Conservation (phyloP, 2,329 filamentous ascomycete species). For the Claviceps quebecensis region DNA sequence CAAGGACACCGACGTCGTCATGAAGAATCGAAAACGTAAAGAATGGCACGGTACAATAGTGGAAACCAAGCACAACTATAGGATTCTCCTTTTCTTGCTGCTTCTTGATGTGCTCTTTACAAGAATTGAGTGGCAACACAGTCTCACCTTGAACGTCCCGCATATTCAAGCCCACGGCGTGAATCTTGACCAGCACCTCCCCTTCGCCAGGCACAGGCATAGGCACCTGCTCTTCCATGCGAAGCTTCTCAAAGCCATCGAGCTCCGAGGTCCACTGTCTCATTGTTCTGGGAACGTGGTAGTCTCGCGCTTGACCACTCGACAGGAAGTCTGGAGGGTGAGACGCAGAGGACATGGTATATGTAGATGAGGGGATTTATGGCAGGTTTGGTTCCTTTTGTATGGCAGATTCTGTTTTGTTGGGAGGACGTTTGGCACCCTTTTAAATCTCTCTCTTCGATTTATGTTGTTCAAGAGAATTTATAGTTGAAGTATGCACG, state of each 20-base stretch:
- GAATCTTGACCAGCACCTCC: conserved; percentile 37
- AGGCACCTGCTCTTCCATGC: conserved; percentile 23
- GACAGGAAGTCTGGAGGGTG: neutral
- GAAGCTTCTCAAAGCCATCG: conserved; percentile 41
- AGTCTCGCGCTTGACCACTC: conserved; percentile 4
- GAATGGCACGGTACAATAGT: no score
- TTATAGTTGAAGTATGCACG: no score
- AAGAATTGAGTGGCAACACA: neutral
- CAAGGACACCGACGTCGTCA: no score
- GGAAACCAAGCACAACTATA: no score
- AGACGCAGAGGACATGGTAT: neutral
- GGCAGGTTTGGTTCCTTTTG: neutral
- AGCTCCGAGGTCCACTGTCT: conserved; percentile 42
- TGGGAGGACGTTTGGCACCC: neutral
- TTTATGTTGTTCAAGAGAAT: neutral
- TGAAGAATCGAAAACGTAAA: no score
- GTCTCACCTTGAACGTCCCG: conserved; percentile 33
- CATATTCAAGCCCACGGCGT: conserved; percentile 33
- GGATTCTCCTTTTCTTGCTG: no score
- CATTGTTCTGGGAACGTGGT: conserved; percentile 12
- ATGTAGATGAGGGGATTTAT: neutral
- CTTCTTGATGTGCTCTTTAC: no score
- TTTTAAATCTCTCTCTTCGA: neutral
- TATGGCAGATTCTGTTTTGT: no score
- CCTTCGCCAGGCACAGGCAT: conserved; percentile 33